phyloP scores from a whole-genome alignment of 352 stramenopile species.

The Phytophthora podocarpi region DNA sequence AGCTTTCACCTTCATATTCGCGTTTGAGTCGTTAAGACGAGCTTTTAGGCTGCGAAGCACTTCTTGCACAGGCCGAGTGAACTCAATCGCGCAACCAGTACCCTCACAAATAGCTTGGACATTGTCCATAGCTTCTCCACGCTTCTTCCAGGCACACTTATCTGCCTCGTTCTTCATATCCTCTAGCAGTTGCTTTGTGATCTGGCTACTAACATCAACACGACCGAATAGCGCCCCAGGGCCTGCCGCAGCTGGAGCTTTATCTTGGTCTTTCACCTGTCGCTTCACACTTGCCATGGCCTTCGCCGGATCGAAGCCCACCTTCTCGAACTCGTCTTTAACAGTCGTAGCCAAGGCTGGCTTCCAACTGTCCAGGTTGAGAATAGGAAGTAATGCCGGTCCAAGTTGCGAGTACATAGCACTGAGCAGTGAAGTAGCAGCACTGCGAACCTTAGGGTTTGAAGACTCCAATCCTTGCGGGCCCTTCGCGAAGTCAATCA shows the following conservation, averaged over 20 bases:
- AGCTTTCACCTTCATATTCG: slow-evolving; percentile 88
- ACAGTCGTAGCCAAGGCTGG: slow-evolving; percentile 76
- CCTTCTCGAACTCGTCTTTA: slow-evolving; percentile 83
- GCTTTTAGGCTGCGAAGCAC: slow-evolving; percentile 77
- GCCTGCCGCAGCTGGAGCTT: slow-evolving; percentile 45
- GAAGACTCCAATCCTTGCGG: slow-evolving; percentile 72
- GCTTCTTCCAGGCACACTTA: slow-evolving; percentile 88
- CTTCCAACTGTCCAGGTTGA: slow-evolving; percentile 87
- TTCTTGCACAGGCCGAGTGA: slow-evolving; percentile 83
- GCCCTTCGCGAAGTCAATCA: slow-evolving; percentile 85
- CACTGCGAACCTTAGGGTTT: slow-evolving; percentile 78
- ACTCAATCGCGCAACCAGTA: slow-evolving; percentile 79
- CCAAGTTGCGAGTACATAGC: slow-evolving; percentile 88
- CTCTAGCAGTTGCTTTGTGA: slow-evolving; percentile 88
- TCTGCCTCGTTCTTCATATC: slow-evolving; percentile 88
- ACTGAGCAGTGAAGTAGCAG: slow-evolving; percentile 68
- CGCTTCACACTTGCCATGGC: slow-evolving; percentile 64
- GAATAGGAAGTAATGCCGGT: slow-evolving; percentile 75
- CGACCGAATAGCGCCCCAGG: slow-evolving; percentile 70
- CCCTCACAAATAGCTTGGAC: slow-evolving; percentile 81
- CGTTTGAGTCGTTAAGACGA: slow-evolving; percentile 84
- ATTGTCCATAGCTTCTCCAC: slow-evolving; percentile 78
- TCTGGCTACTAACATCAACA: slow-evolving; percentile 75
- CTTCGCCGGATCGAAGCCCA: slow-evolving; percentile 70
- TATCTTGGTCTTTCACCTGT: slow-evolving; percentile 73